Percentiles rank a stretch among this genome's conserved stretches.
Conservation (phyloP, 208 protist species). For the Crithidia fasciculata region DNA sequence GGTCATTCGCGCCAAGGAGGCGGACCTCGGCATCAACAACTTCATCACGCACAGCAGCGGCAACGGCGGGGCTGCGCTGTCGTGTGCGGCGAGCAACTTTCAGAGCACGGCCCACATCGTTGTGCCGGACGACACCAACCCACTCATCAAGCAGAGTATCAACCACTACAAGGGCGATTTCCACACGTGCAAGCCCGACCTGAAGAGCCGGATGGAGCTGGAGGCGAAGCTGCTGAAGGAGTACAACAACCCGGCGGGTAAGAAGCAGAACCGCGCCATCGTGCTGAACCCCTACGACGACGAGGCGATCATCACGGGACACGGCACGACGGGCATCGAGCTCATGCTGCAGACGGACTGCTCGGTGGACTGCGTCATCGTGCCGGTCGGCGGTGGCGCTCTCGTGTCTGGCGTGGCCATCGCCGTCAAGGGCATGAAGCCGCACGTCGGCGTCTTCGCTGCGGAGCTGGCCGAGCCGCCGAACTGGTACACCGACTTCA, state of each 20-base stretch:
- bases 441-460: constrained; percentile 86
- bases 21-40: constrained; percentile 65
- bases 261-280: constrained; percentile 65
- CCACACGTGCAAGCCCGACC: constrained; percentile 50
- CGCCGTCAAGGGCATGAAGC: constrained; percentile 90
- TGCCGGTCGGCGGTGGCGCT: constrained; percentile 89
- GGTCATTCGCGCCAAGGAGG: constrained; percentile 73
- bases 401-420: constrained; percentile 89
- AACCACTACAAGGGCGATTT: constrained; percentile 62
- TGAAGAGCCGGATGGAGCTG: constrained; percentile 51
- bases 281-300: constrained; percentile 94
- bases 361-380: constrained; percentile 84
- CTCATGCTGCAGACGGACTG: constrained; percentile 87
- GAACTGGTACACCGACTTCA: constrained; percentile 44
- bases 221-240: constrained; percentile 45
- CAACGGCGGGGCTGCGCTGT: constrained; percentile 93
- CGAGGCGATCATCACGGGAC: constrained; percentile 88
- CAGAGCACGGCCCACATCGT: constrained; percentile 85
- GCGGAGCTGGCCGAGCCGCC: constrained; percentile 62
- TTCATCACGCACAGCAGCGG: constrained; percentile 92
- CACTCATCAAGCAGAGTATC: constrained; percentile 79
- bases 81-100: constrained; percentile 82
- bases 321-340: constrained; percentile 89
- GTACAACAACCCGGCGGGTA: constrained; percentile 42
- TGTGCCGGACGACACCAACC: constrained; percentile 80